Conservation (phyloP, 2,329 filamentous ascomycete genomes). For the Hysterium pulicare region DNA sequence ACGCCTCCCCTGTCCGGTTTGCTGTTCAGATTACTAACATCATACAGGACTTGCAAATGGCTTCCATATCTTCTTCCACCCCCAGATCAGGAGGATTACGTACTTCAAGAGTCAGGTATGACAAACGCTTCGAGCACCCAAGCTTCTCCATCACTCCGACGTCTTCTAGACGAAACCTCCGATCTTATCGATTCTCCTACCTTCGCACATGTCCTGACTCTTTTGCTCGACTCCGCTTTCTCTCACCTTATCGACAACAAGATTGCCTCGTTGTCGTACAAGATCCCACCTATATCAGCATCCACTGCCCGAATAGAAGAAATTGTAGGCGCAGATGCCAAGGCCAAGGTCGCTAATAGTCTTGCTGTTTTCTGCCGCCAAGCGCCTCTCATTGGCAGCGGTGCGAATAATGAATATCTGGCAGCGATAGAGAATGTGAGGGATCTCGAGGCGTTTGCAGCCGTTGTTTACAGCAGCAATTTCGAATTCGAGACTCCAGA, state of each 20-base stretch:
- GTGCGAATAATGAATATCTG: constrained; percentile 48
- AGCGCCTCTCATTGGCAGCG: constrained; percentile 81
- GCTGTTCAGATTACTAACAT: constrained; percentile 10
- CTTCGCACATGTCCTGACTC: constrained; percentile 80
- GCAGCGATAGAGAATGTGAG: constrained; percentile 69
- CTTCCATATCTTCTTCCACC: constrained; percentile 80
- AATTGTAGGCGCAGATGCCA: constrained; percentile 48
- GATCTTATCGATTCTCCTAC: constrained; percentile 92
- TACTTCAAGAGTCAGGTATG: constrained; percentile 84
- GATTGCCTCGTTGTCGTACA: constrained; percentile 75
- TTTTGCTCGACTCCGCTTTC: constrained; percentile 84
- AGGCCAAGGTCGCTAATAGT: constrained; percentile 79
- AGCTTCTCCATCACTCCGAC: constrained; percentile 64
- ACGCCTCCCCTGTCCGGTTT: constrained; percentile 8
- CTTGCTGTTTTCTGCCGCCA: constrained; percentile 87
- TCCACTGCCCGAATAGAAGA: constrained; percentile 48
- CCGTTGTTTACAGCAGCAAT: constrained; percentile 83
- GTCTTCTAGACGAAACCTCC: constrained; percentile 89
- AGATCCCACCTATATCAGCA: constrained; percentile 50
- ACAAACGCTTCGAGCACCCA: constrained; percentile 41
- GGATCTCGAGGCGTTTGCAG: constrained; percentile 78
- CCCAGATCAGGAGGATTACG: constrained; percentile 71
- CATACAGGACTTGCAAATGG: constrained; percentile 63
- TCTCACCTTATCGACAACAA: constrained; percentile 79
- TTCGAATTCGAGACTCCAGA: constrained; percentile 55